These are phyloP conservation scores for Candida chauliodis DNA, from an alignment of 805 yeast genomes.

Conservation along the genomic window DNA sequence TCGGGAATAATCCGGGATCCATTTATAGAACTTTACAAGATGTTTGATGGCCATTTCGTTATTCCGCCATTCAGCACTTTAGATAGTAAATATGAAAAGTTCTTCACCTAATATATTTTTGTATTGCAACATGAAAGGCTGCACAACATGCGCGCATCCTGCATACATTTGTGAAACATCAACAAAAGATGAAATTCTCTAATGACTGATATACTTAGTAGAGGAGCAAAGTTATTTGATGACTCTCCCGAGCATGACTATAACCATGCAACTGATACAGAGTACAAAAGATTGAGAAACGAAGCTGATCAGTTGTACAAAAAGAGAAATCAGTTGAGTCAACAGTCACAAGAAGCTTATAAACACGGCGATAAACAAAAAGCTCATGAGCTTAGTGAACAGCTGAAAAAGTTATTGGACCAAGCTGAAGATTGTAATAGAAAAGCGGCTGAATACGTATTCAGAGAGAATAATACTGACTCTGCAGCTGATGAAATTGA, in stretches of 20 bases:
- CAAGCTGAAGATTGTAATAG: constrained; percentile 68
- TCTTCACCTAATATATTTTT: background rate
- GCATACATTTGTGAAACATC: constrained; percentile 3
- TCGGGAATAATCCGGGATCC: background rate
- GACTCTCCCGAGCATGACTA: constrained; percentile 46
- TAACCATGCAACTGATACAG: constrained; percentile 66
- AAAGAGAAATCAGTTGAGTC: constrained; percentile 51
- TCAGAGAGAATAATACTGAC: constrained; percentile 83
- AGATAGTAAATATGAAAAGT: background rate
- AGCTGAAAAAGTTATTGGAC: constrained; percentile 56
- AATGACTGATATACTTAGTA: constrained; percentile 14
- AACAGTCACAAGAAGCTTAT: constrained; percentile 75
- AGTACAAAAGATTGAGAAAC: constrained; percentile 60
- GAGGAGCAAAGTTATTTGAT: constrained; percentile 25
- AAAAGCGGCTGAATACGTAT: constrained; percentile 88
- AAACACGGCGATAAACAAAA: constrained; percentile 64
- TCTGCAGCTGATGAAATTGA: constrained; percentile 86
- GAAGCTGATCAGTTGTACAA: constrained; percentile 66
- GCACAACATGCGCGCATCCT: background rate
- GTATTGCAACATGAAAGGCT: background rate
- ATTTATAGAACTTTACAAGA: background rate
- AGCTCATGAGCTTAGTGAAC: constrained; percentile 71
- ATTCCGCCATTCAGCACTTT: constrained; percentile 2
- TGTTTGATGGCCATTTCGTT: background rate
- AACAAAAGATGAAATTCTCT: background rate